Conservation (phyloP, 1,139 yeast species). For the Hansenula lynferdii region DNA sequence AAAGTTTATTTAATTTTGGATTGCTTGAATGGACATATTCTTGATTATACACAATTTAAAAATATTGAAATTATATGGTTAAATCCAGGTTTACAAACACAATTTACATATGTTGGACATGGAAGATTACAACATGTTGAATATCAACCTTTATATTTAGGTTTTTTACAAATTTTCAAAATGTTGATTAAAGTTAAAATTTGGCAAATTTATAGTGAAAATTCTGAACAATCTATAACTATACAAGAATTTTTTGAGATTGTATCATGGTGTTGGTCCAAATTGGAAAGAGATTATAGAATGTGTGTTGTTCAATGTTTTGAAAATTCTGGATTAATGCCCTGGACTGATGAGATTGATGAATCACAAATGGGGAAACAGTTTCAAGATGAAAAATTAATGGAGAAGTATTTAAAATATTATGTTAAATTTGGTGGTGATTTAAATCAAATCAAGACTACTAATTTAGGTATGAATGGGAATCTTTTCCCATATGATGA, state of each 20-base stretch:
- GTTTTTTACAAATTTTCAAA: neutral
- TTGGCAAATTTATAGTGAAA: neutral
- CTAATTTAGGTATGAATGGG: constrained; percentile 18
- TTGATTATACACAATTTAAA: constrained; percentile 3
- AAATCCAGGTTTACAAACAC: neutral
- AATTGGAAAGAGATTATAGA: neutral
- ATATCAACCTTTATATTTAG: constrained; percentile 1
- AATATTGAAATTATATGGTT: neutral
- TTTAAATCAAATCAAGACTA: neutral
- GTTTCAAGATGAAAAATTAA: constrained; percentile 3
- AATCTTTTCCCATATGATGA: constrained; percentile 30
- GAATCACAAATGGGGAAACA: neutral
- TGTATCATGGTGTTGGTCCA: neutral
- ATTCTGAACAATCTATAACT: neutral
- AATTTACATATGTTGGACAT: neutral
- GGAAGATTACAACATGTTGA: neutral
- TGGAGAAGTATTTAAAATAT: constrained; percentile 1
- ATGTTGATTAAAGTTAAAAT: neutral
- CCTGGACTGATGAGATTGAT: neutral
- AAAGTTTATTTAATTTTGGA: constrained; percentile 25
- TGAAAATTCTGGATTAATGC: constrained; percentile 2
- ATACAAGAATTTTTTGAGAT: neutral
- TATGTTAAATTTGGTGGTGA: constrained; percentile 5
- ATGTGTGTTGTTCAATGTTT: neutral
- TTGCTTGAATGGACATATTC: constrained; percentile 26